These are phyloP conservation scores for Arxiozyma telluris DNA, from an alignment of 1,139 yeast species.

Conservation along the genomic window DNA sequence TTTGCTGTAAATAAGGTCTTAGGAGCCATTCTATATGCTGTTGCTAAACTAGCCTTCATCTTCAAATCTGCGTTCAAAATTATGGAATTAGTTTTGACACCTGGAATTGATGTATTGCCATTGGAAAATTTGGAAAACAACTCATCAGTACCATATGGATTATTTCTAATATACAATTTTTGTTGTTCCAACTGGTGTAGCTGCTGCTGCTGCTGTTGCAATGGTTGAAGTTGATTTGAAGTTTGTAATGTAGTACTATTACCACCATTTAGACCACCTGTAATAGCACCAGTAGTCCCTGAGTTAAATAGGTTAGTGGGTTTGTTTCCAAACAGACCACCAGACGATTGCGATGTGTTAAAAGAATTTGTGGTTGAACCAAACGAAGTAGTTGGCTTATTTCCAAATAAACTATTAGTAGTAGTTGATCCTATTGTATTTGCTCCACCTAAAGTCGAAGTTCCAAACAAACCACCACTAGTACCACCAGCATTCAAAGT, in stretches of 20 bases:
- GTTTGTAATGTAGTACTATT: slow-evolving; percentile 1
- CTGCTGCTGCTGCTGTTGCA: slow-evolving; percentile 9
- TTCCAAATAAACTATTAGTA: slow-evolving; percentile 7
- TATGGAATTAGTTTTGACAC: slow-evolving; percentile 39
- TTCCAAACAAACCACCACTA: background rate
- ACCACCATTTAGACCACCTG: slow-evolving; percentile 6
- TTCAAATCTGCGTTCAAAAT: slow-evolving; percentile 40
- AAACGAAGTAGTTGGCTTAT: slow-evolving; percentile 1
- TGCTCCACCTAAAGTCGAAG: background rate
- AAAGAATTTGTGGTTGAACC: slow-evolving; percentile 3
- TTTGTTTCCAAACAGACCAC: slow-evolving; percentile 30
- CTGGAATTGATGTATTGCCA: slow-evolving; percentile 39
- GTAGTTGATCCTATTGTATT: background rate
- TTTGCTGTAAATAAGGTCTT: slow-evolving; percentile 31
- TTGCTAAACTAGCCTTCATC: slow-evolving; percentile 50
- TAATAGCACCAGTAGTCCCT: background rate
- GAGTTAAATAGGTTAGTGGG: slow-evolving; percentile 3
- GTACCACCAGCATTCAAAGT: slow-evolving; percentile 6
- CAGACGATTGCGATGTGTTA: slow-evolving; percentile 7
- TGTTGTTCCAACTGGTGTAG: slow-evolving; percentile 21
- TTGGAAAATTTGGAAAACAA: slow-evolving; percentile 37
- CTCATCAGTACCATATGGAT: slow-evolving; percentile 70
- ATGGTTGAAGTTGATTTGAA: slow-evolving; percentile 6
- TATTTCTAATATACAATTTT: slow-evolving; percentile 29
- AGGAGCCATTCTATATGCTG: slow-evolving; percentile 50